These are phyloP conservation scores for Microsporum canis DNA, from an alignment of 2,329 filamentous ascomycete species.

Conservation along the genomic window DNA sequence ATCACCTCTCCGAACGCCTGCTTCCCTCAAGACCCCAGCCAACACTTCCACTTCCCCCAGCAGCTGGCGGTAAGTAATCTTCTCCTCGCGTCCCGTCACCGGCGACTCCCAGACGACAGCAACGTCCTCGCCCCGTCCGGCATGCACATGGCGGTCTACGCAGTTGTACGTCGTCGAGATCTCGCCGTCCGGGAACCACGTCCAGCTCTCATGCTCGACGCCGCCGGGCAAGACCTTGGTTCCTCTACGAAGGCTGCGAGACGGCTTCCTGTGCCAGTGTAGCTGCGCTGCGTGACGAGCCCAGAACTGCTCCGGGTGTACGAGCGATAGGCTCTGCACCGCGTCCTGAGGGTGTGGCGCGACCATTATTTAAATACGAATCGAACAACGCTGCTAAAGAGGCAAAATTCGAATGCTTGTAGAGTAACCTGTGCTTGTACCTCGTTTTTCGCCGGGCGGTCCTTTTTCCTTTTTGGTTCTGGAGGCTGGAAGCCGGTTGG, in stretches of 20 bases:
- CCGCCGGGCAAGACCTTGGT: conserved; percentile 53
- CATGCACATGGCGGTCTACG: conserved; percentile 74
- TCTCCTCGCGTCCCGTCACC: conserved; percentile 61
- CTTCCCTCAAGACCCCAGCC: conserved; percentile 68
- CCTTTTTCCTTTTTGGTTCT: too few species aligned
- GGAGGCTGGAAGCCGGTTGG: too few species aligned
- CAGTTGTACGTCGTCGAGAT: conserved; percentile 90
- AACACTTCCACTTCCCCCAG: conserved; percentile 70
- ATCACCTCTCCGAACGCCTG: conserved; percentile 72
- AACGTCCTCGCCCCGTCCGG: conserved; percentile 58
- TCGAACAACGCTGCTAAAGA: conserved; percentile 1
- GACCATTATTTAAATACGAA: not conserved
- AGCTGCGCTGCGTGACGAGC: conserved; percentile 59
- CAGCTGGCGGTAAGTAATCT: conserved; percentile 62
- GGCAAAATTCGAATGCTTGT: too few species aligned
- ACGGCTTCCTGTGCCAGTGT: conserved; percentile 69
- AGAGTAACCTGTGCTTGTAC: too few species aligned
- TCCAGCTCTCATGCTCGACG: conserved; percentile 62
- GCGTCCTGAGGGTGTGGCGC: conserved; percentile 35
- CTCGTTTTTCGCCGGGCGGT: too few species aligned
- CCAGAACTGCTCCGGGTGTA: conserved; percentile 66
- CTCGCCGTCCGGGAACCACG: conserved; percentile 81
- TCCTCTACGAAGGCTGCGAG: conserved; percentile 46
- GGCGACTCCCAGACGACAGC: conserved; percentile 85
- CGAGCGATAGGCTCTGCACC: conserved; percentile 49